A percentile compares a stretch with the other conserved stretches of the same genome.
Evolutionary conservation across 768 basidiomycete genomes (phyloP).

Genomic region (Suillus cothurnatus): DNA sequence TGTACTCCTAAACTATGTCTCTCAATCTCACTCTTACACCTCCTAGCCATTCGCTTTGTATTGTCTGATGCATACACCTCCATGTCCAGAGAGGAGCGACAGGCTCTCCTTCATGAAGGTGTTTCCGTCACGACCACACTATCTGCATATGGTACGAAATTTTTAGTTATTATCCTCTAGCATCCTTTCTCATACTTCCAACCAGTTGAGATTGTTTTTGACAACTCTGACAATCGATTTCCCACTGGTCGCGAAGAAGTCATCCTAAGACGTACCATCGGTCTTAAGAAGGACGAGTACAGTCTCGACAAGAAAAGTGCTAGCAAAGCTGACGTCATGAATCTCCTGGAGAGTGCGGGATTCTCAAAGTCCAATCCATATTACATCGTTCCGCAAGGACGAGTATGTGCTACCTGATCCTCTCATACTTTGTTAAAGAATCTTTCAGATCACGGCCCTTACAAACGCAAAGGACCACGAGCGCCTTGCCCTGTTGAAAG

Average conservation of each 20-base stretch:
- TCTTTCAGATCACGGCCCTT: conserved; percentile 81
- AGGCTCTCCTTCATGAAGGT: conserved; percentile 92
- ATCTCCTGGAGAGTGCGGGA: conserved; percentile 92
- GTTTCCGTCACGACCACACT: conserved; percentile 85
- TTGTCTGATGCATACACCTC: conserved; percentile 97
- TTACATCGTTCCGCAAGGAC: conserved; percentile 98
- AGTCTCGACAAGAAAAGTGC: conserved; percentile 94
- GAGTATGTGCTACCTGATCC: conserved; percentile 53
- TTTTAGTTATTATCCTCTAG: not conserved
- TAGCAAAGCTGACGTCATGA: conserved; percentile 97
- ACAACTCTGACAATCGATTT: conserved; percentile 93
- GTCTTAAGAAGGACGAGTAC: conserved; percentile 98
- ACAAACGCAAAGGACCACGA: conserved; percentile 98
- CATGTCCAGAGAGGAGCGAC: conserved; percentile 91
- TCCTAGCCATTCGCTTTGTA: conserved; percentile 91
- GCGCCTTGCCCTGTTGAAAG: conserved; percentile 91
- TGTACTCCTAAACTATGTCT: not conserved
- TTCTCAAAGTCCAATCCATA: conserved; percentile 99
- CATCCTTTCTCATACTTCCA: conserved; percentile 3
- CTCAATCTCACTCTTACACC: not conserved
- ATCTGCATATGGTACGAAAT: conserved; percentile 77
- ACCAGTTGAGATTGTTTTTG: conserved; percentile 90
- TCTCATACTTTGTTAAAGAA: conserved; percentile 12
- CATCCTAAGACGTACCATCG: conserved; percentile 90
- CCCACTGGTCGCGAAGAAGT: conserved; percentile 90